Evolutionary conservation across 192 early-diverging fungal species (phyloP), one percentile per base, ranked within the genome.

Genomic region (Entomortierella beljakovae): DNA sequence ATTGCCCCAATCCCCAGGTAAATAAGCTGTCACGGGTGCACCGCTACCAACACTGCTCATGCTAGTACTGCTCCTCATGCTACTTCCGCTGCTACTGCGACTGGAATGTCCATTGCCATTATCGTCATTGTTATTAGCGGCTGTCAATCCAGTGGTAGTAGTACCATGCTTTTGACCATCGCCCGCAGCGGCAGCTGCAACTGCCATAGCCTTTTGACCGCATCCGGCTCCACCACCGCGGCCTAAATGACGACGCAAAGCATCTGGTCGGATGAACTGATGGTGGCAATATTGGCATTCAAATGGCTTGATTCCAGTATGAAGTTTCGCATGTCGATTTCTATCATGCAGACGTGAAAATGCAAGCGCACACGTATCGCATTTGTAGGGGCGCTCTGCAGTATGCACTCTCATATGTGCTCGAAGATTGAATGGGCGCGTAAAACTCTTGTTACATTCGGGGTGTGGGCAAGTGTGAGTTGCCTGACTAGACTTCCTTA

Each of bases 321-420:
- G 92, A n/a, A 92, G 82, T 72, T 91, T 91, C 70, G 88, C 87
- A 61, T 93, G 92, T 31, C 95, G 88, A 72, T 95, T 97, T 23
- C 95, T 85, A 66, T 97, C 95, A 67, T 97, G 94, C 65, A 93
- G 88, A 15, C 95, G 86, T 0, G 93, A 90, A 73, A 97, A 97
- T 8, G 90, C 84, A 62, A 87, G 86, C 18, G 86, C 75, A 75
- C 95, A 97, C 48, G 84, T 85, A 26, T 86, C 83, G 74, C 91
- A 93, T 22, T 81, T 82, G 68, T 86, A 93, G 29, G 90, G 90
- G 2, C 85, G 68, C 53, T 91, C 90, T 32, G 85, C 88, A 28
- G 90, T 91, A 46, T 93, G 91, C 0, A 85, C 82, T 25, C 87
- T 83, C 58, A 86, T 89, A 52, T 93, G 91, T 4, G 89, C 89